Evolutionary conservation across 257 asterid species (phyloP).

Genomic region (Buddleja alternifolia): DNA sequence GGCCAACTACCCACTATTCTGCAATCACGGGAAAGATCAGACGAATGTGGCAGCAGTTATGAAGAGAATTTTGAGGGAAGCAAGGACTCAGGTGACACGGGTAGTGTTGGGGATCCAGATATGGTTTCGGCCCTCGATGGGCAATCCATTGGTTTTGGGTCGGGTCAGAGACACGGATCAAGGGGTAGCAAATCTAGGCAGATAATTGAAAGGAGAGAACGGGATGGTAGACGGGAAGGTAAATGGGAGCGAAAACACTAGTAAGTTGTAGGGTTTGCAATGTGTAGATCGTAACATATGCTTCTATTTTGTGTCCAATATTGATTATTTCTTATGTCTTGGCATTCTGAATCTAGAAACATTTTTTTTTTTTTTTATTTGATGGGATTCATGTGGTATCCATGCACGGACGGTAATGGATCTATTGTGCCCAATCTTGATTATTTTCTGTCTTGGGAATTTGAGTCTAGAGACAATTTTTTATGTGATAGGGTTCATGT

Average conservation of each 20-base stretch:
- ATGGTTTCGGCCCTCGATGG: slow-evolving; percentile 70
- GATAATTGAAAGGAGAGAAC: slow-evolving; percentile 81
- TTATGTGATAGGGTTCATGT: too few relatives aligned
- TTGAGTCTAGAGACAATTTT: too few relatives aligned
- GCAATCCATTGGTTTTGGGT: slow-evolving; percentile 46
- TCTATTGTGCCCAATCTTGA: too few relatives aligned
- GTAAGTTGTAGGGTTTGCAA: slow-evolving; percentile 19
- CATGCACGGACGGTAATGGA: too few relatives aligned
- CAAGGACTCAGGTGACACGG: slow-evolving; percentile 84
- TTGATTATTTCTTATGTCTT: too few relatives aligned
- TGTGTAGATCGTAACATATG: background rate
- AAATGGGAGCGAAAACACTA: slow-evolving; percentile 98
- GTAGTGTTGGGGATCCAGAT: slow-evolving; percentile 88
- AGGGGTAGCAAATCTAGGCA: slow-evolving; percentile 84
- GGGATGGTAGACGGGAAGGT: slow-evolving; percentile 87
- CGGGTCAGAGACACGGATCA: slow-evolving; percentile 68
- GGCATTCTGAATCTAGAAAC: too few relatives aligned
- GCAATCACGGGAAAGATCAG: slow-evolving; percentile 83
- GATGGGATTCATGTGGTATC: too few relatives aligned
- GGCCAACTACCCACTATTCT: slow-evolving; percentile 76
- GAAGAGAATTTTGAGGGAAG: slow-evolving; percentile 87
- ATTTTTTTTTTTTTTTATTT: too few relatives aligned
- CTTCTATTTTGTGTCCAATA: too few relatives aligned
- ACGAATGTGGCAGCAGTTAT: slow-evolving; percentile 73
- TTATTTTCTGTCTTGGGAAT: too few relatives aligned